Conservation (phyloP, 208 protist genomes). For the Trypanosoma avium region DNA sequence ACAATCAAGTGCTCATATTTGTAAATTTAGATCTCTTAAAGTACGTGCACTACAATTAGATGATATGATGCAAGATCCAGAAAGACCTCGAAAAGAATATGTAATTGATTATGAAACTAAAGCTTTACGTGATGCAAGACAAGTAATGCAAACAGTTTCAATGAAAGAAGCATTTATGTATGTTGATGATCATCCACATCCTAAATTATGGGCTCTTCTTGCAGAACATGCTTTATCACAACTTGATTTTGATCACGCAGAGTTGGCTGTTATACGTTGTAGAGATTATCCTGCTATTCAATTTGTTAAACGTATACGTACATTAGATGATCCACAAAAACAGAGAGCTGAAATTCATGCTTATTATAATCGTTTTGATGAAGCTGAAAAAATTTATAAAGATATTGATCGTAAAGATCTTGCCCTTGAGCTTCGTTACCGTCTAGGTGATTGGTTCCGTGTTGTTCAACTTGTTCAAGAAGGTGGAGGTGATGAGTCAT, state of each 20-base stretch:
- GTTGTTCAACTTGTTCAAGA: conserved; percentile 93
- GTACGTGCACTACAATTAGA: conserved; percentile 92
- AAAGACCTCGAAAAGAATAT: conserved; percentile 83
- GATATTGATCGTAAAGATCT: conserved; percentile 96
- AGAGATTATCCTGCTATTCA: conserved; percentile 96
- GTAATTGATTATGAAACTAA: conserved; percentile 90
- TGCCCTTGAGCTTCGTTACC: conserved; percentile 91
- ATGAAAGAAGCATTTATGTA: conserved; percentile 92
- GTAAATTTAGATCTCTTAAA: conserved; percentile 91
- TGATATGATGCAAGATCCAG: conserved; percentile 93
- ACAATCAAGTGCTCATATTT: conserved; percentile 88
- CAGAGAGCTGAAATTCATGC: conserved; percentile 96
- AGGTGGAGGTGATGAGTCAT: conserved; percentile 90
- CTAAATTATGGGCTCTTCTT: conserved; percentile 93
- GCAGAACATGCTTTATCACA: conserved; percentile 90
- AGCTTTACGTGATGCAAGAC: conserved; percentile 85
- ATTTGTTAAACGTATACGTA: conserved; percentile 94
- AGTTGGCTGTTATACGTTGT: conserved; percentile 94
- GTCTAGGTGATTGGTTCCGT: conserved; percentile 95
- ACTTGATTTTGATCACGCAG: conserved; percentile 88
- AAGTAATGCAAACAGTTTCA: conserved; percentile 49
- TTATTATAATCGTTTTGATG: conserved; percentile 95
- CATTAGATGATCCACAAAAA: conserved; percentile 92
- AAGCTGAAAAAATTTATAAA: conserved; percentile 95
- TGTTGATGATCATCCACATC: conserved; percentile 88